phyloP scores from a whole-genome alignment of 768 basidiomycete genomes.

The Kwoniella heveanensis region DNA sequence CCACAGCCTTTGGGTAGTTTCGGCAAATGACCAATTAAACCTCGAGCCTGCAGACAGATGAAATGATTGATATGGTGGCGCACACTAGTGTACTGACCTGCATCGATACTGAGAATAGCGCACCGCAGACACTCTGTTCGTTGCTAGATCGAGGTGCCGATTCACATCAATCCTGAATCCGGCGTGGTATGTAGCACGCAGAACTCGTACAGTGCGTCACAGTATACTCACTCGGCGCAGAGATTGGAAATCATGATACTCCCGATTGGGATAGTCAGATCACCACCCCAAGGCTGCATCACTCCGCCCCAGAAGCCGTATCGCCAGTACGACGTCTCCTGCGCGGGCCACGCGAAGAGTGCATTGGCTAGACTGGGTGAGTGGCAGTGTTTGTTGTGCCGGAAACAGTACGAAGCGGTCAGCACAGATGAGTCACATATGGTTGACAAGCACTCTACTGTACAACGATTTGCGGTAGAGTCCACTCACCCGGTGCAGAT shows the following conservation, averaged over 20 bases:
- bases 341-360: constrained; percentile 36
- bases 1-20: too few relatives aligned
- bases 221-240: constrained; percentile 37
- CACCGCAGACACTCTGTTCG: constrained; percentile 35
- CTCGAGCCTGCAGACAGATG: too few relatives aligned
- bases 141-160: too few relatives aligned
- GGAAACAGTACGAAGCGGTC: too few relatives aligned
- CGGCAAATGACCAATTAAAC: too few relatives aligned
- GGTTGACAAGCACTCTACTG: too few relatives aligned
- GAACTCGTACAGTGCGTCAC: constrained; percentile 16
- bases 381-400: too few relatives aligned
- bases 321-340: constrained; percentile 33
- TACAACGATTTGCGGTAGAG: too few relatives aligned
- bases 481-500: constrained; percentile 21
- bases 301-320: constrained; percentile 35
- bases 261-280: constrained; percentile 30
- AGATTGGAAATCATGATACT: constrained; percentile 39
- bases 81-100: constrained; percentile 31
- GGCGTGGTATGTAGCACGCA: too few relatives aligned
- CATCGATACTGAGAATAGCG: constrained; percentile 34
- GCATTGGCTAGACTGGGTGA: constrained; percentile 18
- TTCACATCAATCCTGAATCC: too few relatives aligned
- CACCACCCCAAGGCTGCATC: constrained; percentile 34
- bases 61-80: too few relatives aligned
- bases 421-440: too few relatives aligned